Percentiles rank a stretch among this genome's conserved stretches.
These are phyloP conservation scores for Trichomonascaceae sp. DNA, from an alignment of 1,139 yeast genomes.

Conservation along the genomic window DNA sequence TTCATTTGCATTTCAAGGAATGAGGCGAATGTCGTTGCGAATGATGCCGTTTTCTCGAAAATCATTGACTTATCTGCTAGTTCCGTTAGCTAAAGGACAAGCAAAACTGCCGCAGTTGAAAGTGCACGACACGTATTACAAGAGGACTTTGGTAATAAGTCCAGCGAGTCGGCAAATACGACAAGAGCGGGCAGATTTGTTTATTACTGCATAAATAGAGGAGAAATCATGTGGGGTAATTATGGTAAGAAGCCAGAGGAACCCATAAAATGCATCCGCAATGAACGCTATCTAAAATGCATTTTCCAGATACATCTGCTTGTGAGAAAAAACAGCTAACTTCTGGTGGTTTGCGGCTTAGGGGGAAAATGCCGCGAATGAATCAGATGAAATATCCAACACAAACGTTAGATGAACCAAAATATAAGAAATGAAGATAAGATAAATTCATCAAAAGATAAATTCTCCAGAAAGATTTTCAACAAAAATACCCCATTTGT, in stretches of 20 bases:
- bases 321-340: background rate
- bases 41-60: conserved; percentile 60
- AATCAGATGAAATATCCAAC: background rate
- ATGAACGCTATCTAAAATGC: background rate
- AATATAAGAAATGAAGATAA: background rate
- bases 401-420: background rate
- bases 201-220: conserved; percentile 7
- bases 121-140: conserved; percentile 60
- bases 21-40: conserved; percentile 37
- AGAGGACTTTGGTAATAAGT: conserved; percentile 54
- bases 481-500: background rate
- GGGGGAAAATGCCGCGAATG: background rate
- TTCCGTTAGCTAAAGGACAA: conserved; percentile 24
- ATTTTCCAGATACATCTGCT: background rate
- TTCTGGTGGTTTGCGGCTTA: background rate
- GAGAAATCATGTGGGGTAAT: background rate
- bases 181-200: conserved; percentile 20
- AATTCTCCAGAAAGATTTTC: background rate
- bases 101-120: conserved; percentile 50
- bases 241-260: background rate
- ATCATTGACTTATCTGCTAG: conserved; percentile 37
- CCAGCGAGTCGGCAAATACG: conserved; percentile 38
- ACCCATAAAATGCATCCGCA: background rate
- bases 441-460: background rate
- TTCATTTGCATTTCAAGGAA: conserved; percentile 37